These are phyloP conservation scores for Elsinoe perseae DNA, from an alignment of 2,329 filamentous ascomycete species.

Conservation along the genomic window DNA sequence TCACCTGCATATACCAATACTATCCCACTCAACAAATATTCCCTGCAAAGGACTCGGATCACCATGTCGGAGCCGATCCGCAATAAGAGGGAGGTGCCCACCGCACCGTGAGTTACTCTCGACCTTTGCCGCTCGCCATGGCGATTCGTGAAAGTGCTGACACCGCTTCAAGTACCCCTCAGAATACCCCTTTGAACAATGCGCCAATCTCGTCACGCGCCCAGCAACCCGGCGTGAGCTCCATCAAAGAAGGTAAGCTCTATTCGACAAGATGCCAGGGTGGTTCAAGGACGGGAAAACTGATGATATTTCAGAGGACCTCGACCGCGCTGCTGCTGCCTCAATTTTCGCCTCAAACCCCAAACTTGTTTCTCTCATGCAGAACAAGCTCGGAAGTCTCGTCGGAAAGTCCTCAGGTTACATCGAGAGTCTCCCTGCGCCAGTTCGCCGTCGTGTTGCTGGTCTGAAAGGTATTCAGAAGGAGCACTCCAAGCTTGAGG, in stretches of 20 bases:
- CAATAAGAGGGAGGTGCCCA: constrained; percentile 56
- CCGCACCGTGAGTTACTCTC: constrained; percentile 53
- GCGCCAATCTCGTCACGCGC: constrained; percentile 97
- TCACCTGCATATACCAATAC: constrained; percentile 7
- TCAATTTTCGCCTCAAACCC: constrained; percentile 95
- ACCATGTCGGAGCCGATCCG: constrained; percentile 61
- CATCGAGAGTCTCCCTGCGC: constrained; percentile 85
- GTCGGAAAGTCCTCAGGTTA: constrained; percentile 95
- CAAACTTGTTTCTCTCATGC: constrained; percentile 91
- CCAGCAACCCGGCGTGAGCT: constrained; percentile 85
- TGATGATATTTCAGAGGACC: constrained; percentile 58
- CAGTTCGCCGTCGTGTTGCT: constrained; percentile 85
- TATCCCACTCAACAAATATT: not conserved
- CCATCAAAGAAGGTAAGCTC: constrained; percentile 88
- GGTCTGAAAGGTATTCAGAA: constrained; percentile 98
- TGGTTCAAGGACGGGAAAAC: not conserved
- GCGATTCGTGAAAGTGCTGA: constrained; percentile 20
- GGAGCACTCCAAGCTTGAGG: constrained; percentile 96
- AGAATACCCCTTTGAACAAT: constrained; percentile 93
- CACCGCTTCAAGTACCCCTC: constrained; percentile 66
- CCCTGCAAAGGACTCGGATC: constrained; percentile 17
- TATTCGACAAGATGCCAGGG: not conserved
- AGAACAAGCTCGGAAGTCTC: constrained; percentile 87
- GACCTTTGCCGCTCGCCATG: constrained; percentile 17
- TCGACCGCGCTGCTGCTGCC: constrained; percentile 78